These are phyloP conservation scores for Verticillium dahliae DNA, from an alignment of 2,329 filamentous ascomycete species.

Conservation along the genomic window DNA sequence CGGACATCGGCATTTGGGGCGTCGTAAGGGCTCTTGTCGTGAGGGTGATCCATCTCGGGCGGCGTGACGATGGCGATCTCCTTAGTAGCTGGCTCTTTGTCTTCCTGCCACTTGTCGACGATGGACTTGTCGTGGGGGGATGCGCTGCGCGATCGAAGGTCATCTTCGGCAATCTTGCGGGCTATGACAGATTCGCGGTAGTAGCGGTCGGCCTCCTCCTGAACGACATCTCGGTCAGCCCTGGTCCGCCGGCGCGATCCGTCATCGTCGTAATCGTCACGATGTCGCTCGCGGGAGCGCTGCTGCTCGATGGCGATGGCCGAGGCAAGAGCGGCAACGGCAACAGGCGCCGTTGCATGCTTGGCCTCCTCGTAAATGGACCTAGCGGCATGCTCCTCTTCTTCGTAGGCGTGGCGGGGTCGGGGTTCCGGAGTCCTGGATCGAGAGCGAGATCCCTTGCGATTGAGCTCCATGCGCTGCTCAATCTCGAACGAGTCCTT, in stretches of 20 bases:
- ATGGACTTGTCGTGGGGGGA: conserved; percentile 45
- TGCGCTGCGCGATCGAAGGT: conserved; percentile 44
- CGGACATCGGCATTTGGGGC: conserved; percentile 57
- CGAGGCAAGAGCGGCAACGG: conserved; percentile 38
- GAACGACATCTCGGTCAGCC: conserved; percentile 35
- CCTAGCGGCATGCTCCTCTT: conserved; percentile 36
- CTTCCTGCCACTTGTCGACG: conserved; percentile 45
- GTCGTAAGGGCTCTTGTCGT: conserved; percentile 45
- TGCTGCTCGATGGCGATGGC: conserved; percentile 37
- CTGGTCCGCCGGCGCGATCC: conserved; percentile 24
- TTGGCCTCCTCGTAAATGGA: conserved; percentile 37
- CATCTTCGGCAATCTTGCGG: conserved; percentile 45
- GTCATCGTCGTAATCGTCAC: conserved; percentile 24
- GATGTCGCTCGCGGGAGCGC: conserved; percentile 23
- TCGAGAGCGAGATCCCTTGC: conserved; percentile 13
- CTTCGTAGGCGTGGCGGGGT: conserved; percentile 17
- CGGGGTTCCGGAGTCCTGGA: conserved; percentile 14
- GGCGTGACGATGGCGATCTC: conserved; percentile 45
- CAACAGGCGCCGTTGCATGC: conserved; percentile 41
- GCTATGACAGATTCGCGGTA: conserved; percentile 51
- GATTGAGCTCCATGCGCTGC: conserved; percentile 22
- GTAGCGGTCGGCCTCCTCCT: conserved; percentile 50
- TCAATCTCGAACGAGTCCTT: conserved; percentile 43
- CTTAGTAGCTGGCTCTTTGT: conserved; percentile 20
- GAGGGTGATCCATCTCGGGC: conserved; percentile 39